Base-by-base conservation (phyloP, 106 monocot genomes). In the Posidonia australis region DNA sequence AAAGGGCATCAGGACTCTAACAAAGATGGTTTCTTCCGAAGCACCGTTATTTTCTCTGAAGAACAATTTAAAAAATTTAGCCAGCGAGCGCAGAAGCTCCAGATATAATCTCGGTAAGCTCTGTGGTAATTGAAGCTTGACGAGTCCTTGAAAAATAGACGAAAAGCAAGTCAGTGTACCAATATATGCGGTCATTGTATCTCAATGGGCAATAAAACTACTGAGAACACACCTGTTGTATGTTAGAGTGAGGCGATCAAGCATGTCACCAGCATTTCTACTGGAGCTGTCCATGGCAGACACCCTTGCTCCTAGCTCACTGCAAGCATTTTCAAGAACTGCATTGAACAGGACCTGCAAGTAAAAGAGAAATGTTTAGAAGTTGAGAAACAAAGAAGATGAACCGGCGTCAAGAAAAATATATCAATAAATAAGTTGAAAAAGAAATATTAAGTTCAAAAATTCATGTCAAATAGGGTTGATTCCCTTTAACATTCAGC, bases 241-340 rank as follows among this genome's bases (percentile, higher is more conserved):
- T 24, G 80, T 72, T 13, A 94, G 77, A 9, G 94, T 94, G 54
- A 94, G 94, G n/a, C 86, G 86, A 46, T 94, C 94, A 80, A 94
- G 89, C 94, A 90, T 86, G 31, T 94, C 89, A 69, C 94, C 94
- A 74, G 89, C 94, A 77, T 89, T 94, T 63, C 89, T 81, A 76
- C 94, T 94, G 53, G 94, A 89, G 71, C 84, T 94, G 76, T 94
- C 94, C 94, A 94, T 94, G 59, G 94, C 89, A n/a, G 94, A 94
- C 81, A 94, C 90, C 36, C 94, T 77, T n/a, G 89, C 86, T 59
- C 94, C 94, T 17, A 90, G 80, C 70, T 94, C 94, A 75, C 89
- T 94, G 72, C 94, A 90, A 13, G 80, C 89, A 72, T 94, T 94
- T 54, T 94, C 89, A 51, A 94, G 62, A 26, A 74, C 75, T 62